Evolutionary conservation across 2,329 filamentous ascomycete species (phyloP).

Genomic region (Epichloe coenophiala): DNA sequence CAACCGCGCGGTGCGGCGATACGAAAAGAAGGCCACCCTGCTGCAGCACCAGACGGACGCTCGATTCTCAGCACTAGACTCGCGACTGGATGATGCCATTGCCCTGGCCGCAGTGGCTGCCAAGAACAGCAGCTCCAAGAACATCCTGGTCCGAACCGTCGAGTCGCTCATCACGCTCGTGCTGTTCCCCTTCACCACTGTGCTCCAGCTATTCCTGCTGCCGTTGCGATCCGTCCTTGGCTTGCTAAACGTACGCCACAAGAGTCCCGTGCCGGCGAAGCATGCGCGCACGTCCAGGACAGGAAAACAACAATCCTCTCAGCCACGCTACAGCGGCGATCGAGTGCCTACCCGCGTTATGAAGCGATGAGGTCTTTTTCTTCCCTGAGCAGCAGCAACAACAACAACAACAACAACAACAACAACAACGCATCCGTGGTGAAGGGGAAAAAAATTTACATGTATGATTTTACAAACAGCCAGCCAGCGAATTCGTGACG

Average conservation of each 20-base stretch:
- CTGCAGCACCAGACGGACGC: constrained; percentile 65
- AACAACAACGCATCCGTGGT: no score
- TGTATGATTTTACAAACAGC: not conserved
- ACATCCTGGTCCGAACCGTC: constrained; percentile 23
- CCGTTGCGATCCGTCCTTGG: constrained; percentile 27
- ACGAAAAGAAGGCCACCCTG: constrained; percentile 76
- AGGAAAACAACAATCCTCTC: constrained; percentile 5
- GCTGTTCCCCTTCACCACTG: constrained; percentile 28
- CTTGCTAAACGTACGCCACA: constrained; percentile 18
- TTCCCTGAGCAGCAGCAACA: no score
- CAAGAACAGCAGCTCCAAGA: constrained; percentile 28
- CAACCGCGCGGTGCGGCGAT: constrained; percentile 75
- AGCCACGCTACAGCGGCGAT: constrained; percentile 22
- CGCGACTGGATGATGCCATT: constrained; percentile 61
- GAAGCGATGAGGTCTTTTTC: constrained; percentile 12
- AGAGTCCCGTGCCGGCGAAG: constrained; percentile 14
- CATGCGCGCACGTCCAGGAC: constrained; percentile 3
- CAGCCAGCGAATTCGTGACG: not conserved
- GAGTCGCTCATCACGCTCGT: constrained; percentile 22
- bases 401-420: no score
- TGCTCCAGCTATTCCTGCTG: constrained; percentile 26
- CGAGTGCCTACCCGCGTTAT: constrained; percentile 21
- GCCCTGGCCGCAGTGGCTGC: constrained; percentile 68
- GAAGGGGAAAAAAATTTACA: no score
- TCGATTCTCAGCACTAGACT: constrained; percentile 58